Percentiles rank a stretch among this genome's conserved stretches.
Evolutionary conservation across 352 stramenopile genomes (phyloP).

Genomic region (Peronospora destructor): DNA sequence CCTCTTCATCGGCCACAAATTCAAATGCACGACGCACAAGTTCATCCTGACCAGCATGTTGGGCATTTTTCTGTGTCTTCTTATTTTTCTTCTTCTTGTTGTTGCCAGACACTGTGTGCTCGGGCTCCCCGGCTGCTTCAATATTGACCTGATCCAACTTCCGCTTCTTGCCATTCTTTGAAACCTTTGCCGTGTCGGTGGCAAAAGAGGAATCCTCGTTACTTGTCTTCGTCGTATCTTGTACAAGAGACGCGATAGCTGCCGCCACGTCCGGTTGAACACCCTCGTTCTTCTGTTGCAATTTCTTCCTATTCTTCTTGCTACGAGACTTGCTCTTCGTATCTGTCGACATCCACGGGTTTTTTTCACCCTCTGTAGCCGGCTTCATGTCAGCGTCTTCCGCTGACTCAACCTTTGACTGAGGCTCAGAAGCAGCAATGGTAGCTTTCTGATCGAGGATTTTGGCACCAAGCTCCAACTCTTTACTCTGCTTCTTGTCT

Average conservation of each 20-base stretch:
- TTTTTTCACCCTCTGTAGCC: constrained; percentile 38
- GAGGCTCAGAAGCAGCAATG: background rate
- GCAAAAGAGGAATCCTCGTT: constrained; percentile 14
- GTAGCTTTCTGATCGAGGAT: constrained; percentile 9
- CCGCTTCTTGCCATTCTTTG: constrained; percentile 39
- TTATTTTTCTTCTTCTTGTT: constrained; percentile 49
- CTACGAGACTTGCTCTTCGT: constrained; percentile 60
- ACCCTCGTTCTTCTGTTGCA: constrained; percentile 33
- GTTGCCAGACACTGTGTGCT: constrained; percentile 4
- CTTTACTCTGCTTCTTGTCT: constrained; percentile 16
- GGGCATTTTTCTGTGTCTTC: constrained; percentile 37
- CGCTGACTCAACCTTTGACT: constrained; percentile 12
- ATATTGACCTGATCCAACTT: constrained; percentile 35
- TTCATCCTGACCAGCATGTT: constrained; percentile 71
- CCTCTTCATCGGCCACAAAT: constrained; percentile 84
- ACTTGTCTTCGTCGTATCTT: constrained; percentile 33
- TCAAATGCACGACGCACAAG: constrained; percentile 94
- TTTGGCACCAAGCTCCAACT: constrained; percentile 34
- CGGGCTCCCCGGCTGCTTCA: constrained; percentile 6
- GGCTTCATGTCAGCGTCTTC: constrained; percentile 21
- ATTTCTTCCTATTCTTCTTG: constrained; percentile 60
- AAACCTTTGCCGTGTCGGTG: constrained; percentile 13
- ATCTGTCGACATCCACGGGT: constrained; percentile 55
- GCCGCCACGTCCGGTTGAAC: constrained; percentile 36
- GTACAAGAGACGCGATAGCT: constrained; percentile 55